Evolutionary conservation across 2,329 filamentous ascomycete species (phyloP), one percentile per base, ranked within the genome.

Genomic region (Penicillium italicum): DNA sequence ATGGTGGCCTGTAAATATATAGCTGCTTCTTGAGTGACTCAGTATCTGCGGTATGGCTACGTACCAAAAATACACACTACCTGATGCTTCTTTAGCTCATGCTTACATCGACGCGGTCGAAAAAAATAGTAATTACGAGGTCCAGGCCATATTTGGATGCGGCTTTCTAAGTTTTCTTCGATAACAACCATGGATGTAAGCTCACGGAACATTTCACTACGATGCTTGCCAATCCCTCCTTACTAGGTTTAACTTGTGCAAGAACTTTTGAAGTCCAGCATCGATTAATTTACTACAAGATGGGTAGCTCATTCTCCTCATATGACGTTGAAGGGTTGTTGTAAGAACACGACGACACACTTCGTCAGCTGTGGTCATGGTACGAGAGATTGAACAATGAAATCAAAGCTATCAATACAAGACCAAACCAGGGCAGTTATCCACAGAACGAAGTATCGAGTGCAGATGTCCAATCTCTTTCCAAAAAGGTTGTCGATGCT

Each of bases 311-410:
- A 1, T 16, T 16, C 8, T 45, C 28, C 8, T 45, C 28, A 42
- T 42, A 10, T 30, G 24, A 30, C 11, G 1, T 18, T 12, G 41
- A 43, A 7, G 1, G 1, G 5, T 1, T 2, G 2, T 1, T 30
- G 1, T 1, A 30, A 3, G 3, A 1, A 3, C 41, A 20, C 4
- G 7, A 5, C 3, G 5, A 44, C 11, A 0, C 16, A 30, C 6
- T 45, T 5, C 1, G 2, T 2, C 0, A 11, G 8, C 12, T 45
- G 3, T 8, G 5, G 20, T 7, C 18, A 8, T 33, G 43, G 8
- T 24, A 14, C 6, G 14, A 11, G 1, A n/a, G 9, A 24, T n/a
- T 24, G 9, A 14, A 12, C 12, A 24, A 12, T 24, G 30, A 45
- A 24, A 45, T 33, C 28, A 22, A n/a, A 6, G 18, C 12, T 6